Evolutionary conservation across 73 alveolate genomes (phyloP), one percentile per base, ranked within the genome.

Genomic region (Effrenium voratum): DNA sequence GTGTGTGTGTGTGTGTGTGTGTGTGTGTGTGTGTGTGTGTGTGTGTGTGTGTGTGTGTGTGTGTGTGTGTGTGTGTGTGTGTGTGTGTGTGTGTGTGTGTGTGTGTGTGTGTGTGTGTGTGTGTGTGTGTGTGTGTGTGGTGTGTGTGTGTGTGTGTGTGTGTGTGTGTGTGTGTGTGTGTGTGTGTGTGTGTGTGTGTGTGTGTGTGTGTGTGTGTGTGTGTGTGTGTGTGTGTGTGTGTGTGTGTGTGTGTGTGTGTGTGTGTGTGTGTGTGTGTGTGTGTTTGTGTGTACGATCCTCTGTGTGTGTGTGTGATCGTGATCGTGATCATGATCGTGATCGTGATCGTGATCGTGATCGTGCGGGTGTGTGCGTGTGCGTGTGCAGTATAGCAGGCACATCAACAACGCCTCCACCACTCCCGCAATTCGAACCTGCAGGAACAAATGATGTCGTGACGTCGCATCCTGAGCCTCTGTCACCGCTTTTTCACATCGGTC

Each of bases 191-290:
- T 66, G 80, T 66, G 80, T 66, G 80, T 66, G 43, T 66, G 43
- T 66, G 80, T 66, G 80, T 66, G 80, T 66, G 80, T 66, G 80
- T 66, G 80, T 66, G 43, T 66, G 80, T 66, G 80, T 66, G 80
- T 66, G 80, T 66, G 80, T 66, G 80, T 66, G 80, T 66, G 80
- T 66, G 80, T 66, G 80, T 66, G 43, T 66, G 80, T 66, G 80
- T 66, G 80, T 66, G 80, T 66, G 80, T 66, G 80, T 66, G 80
- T 66, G 80, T 66, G 80, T 66, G 80, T 66, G 80, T 66, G 80
- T 66, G 80, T 66, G 80, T 66, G 80, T 66, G 80, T 66, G 80
- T 66, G 80, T 66, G 80, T 66, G 80, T 66, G 80, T 66, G 80
- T 66, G 80, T 66, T 15, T 66, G 80, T 66, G 80, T 66, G 80